These are phyloP conservation scores for Torulaspora globosa DNA, from an alignment of 1,139 yeast genomes.

Conservation along the genomic window DNA sequence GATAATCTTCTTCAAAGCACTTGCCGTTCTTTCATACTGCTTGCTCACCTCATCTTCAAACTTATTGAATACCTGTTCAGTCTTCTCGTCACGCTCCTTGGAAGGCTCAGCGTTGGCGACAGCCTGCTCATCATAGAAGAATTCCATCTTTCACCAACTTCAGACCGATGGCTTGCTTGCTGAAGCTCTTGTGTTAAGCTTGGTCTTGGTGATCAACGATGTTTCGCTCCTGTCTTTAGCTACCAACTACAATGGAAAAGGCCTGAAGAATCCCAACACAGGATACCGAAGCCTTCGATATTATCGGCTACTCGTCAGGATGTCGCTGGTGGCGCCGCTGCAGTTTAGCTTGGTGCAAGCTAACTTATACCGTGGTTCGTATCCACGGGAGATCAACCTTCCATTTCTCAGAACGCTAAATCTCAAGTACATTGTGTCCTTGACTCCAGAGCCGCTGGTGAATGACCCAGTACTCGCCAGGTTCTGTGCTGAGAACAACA, in stretches of 20 bases:
- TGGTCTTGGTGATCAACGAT: conserved; percentile 7
- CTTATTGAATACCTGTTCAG: conserved; percentile 39
- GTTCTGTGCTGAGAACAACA: conserved; percentile 46
- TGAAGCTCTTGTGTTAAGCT: neutral
- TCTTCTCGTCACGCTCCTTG: conserved; percentile 30
- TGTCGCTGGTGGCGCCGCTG: conserved; percentile 65
- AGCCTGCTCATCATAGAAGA: conserved; percentile 29
- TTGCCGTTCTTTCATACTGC: conserved; percentile 30
- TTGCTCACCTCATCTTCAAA: conserved; percentile 34
- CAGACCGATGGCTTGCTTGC: neutral
- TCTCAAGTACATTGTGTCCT: conserved; percentile 68
- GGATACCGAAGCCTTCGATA: neutral
- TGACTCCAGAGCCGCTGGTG: conserved; percentile 70
- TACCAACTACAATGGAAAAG: neutral
- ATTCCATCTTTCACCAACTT: conserved; percentile 23
- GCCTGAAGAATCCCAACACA: neutral
- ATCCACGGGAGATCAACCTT: conserved; percentile 72
- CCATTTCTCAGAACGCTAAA: conserved; percentile 66
- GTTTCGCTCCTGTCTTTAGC: neutral
- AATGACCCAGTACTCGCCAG: conserved; percentile 22
- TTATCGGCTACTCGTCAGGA: neutral
- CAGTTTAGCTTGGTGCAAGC: conserved; percentile 71
- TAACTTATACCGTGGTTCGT: conserved; percentile 74
- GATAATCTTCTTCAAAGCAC: conserved; percentile 22
- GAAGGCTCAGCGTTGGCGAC: conserved; percentile 14